Evolutionary conservation across 805 yeast species (phyloP), one percentile per base, ranked within the genome.

Genomic region (Yarrowia osloensis): DNA sequence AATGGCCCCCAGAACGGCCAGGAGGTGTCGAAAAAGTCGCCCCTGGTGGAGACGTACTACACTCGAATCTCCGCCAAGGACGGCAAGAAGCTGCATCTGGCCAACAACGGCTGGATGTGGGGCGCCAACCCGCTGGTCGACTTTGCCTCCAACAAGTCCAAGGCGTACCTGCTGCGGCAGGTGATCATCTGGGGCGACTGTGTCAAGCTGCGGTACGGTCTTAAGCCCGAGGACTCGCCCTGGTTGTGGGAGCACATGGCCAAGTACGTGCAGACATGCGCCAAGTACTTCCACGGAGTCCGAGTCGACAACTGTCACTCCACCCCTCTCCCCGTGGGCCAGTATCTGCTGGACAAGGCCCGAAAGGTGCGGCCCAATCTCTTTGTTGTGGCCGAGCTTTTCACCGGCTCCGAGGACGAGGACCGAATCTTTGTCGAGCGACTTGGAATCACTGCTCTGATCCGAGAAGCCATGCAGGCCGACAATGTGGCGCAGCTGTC

Each of bases 31-130:
- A 76, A 77, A 4, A 72, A 79, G 3, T 74, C 78, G 3, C 97
- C 97, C 0, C 80, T 94, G 42, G 84, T 90, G 1, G 98, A 94
- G 76, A 87, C 93, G 4, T 94, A 94, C 77, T 94, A 95, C 76
- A 91, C 98, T 1, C 80, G 92, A 68, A 85, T 93, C 71, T 75
- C 71, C 2, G 83, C 76, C 59, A 76, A 78, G 0, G 80, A 81
- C 57, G 94, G 92, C 2, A 80, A 82, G 42, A 88, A 87, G 79
- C 71, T 74, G 8, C 79, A 77, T 2, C 79, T 94, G 68, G 98
- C 97, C 3, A 95, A 95, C 74, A 94, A 95, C 74, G 99, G 99
- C 55, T 94, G 98, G 98, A 91, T 95, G 67, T 94, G 99, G 99
- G 93, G 91, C 65, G 98, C 97, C 12, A 88, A 94, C 71, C 98